Evolutionary conservation across 1,284 basidiomycete species (phyloP).

Genomic region (Papiliotrema fonsecae): DNA sequence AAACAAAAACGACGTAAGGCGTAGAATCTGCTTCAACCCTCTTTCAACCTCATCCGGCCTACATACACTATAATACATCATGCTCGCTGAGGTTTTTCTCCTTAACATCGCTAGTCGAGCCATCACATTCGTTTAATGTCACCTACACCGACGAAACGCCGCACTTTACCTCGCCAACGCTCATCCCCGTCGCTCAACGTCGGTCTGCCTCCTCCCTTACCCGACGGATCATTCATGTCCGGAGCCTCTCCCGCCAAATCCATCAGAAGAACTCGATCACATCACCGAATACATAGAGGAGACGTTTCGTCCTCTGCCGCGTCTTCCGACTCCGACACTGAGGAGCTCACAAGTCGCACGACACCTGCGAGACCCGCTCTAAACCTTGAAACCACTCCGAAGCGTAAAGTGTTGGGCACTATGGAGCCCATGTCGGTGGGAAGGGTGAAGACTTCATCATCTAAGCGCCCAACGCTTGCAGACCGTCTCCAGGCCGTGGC

Average conservation of each 20-base stretch:
- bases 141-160: conserved; percentile 1
- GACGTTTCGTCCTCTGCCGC: conserved; percentile 33
- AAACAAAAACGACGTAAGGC: too few species aligned
- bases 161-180: conserved; percentile 23
- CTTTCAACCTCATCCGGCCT: neutral
- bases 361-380: neutral
- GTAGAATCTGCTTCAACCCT: too few species aligned
- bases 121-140: neutral
- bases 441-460: conserved; percentile 6
- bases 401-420: conserved; percentile 21
- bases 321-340: conserved; percentile 17
- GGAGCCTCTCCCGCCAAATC: conserved; percentile 14
- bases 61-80: neutral
- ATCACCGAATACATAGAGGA: conserved; percentile 24
- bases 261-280: conserved; percentile 13
- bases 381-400: conserved; percentile 16
- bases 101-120: neutral
- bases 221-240: conserved; percentile 23
- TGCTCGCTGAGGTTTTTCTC: neutral
- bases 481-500: conserved; percentile 24
- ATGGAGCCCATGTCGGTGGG: conserved; percentile 16
- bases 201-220: conserved; percentile 29
- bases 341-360: conserved; percentile 3
- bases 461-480: conserved; percentile 28
- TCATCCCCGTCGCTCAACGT: conserved; percentile 28